Conservation (phyloP, 2,329 filamentous ascomycete genomes). For the Arthrobotrys sphaeroides region DNA sequence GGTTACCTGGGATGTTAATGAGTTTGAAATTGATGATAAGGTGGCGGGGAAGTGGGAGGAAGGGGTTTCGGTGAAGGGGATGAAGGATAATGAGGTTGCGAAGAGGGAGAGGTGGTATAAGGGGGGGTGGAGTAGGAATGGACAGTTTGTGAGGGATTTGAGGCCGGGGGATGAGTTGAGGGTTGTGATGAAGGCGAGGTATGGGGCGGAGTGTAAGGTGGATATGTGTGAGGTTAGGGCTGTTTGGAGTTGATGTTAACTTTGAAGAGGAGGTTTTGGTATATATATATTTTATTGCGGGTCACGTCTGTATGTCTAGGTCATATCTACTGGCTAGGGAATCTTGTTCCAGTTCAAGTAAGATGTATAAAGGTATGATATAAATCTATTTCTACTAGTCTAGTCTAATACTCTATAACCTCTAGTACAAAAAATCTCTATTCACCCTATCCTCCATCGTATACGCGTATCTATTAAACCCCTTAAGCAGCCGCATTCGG, state of each 20-base stretch:
- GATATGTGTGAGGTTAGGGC: conserved; percentile 43
- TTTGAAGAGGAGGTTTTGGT: too few relatives aligned
- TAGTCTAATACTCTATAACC: too few relatives aligned
- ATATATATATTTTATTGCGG: too few relatives aligned
- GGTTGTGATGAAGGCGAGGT: conserved; percentile 52
- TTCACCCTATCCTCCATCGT: too few relatives aligned
- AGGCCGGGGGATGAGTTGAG: conserved; percentile 44
- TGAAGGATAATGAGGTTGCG: background rate
- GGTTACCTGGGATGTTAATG: conserved; percentile 33
- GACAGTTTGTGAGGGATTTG: conserved; percentile 24
- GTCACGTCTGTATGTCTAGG: too few relatives aligned
- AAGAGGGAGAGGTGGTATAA: conserved; percentile 32
- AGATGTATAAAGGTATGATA: too few relatives aligned
- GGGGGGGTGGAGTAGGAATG: conserved; percentile 39
- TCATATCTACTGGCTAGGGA: too few relatives aligned
- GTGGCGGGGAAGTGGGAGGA: conserved; percentile 37
- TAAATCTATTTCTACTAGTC: too few relatives aligned
- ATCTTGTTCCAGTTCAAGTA: too few relatives aligned
- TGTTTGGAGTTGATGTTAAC: background rate
- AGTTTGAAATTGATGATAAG: conserved; percentile 20
- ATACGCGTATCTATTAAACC: too few relatives aligned
- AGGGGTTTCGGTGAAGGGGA: background rate
- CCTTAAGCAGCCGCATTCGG: too few relatives aligned
- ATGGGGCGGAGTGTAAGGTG: conserved; percentile 2
- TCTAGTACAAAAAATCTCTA: too few relatives aligned